These are phyloP conservation scores for Annona squamosa DNA, from an alignment of 164 flowering plant species.

Conservation along the genomic window DNA sequence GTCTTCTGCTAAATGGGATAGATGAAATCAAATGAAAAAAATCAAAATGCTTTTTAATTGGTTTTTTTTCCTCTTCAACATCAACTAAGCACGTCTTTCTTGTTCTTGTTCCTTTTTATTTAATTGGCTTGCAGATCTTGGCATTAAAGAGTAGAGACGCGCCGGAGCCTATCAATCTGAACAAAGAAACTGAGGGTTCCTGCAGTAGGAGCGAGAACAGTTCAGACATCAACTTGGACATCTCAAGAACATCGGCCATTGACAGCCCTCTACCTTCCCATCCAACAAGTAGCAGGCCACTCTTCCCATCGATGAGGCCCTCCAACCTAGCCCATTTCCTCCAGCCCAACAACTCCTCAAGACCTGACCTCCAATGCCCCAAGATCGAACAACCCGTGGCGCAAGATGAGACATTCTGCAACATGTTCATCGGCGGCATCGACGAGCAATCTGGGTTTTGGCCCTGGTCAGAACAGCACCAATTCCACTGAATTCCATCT, in stretches of 20 bases:
- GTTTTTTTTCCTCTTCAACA: too few relatives aligned
- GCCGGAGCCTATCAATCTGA: conserved; percentile 82
- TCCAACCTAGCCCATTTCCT: conserved; percentile 41
- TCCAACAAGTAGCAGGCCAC: conserved; percentile 19
- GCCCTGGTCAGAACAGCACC: conserved; percentile 86
- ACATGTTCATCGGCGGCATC: conserved; percentile 69
- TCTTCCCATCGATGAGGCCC: conserved; percentile 41
- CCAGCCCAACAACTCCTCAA: conserved; percentile 30
- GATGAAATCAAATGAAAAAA: background rate
- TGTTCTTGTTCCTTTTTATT: too few relatives aligned
- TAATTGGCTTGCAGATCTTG: conserved; percentile 45
- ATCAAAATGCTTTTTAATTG: background rate
- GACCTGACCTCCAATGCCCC: conserved; percentile 29
- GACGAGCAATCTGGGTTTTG: conserved; percentile 88
- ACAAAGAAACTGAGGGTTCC: conserved; percentile 95
- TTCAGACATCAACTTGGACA: conserved; percentile 68
- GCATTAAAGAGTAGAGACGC: conserved; percentile 70
- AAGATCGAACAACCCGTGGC: conserved; percentile 31
- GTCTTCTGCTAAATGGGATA: background rate
- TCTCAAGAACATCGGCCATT: conserved; percentile 61
- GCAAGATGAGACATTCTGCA: conserved; percentile 69
- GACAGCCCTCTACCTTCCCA: conserved; percentile 50
- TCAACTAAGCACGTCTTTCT: too few relatives aligned
- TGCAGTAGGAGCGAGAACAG: conserved; percentile 91
- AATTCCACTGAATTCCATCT: conserved; percentile 44